Evolutionary conservation across 1,139 yeast species (phyloP).

Genomic region (Debaryomycetaceae sp.): DNA sequence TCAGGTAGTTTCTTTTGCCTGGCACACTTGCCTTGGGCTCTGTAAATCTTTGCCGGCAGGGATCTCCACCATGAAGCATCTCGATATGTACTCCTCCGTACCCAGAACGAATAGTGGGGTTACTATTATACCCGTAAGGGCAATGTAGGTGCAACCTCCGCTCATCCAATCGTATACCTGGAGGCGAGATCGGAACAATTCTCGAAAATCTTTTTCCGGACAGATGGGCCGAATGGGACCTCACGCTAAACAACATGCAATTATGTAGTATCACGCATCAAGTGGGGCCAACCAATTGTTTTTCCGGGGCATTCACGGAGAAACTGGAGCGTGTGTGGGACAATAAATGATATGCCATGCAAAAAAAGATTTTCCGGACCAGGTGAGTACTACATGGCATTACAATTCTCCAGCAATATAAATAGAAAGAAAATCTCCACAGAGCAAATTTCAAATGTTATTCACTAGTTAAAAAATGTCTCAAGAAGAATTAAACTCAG

Average conservation of each 20-base stretch:
- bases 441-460: no score
- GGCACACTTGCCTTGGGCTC: no score
- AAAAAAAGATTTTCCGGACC: not conserved
- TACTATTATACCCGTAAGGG: not conserved
- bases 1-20: no score
- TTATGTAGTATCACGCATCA: not conserved
- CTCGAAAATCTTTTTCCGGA: not conserved
- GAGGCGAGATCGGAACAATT: not conserved
- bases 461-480: not conserved
- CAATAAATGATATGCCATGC: not conserved
- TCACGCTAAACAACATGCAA: not conserved
- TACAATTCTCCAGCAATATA: not conserved
- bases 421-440: no score
- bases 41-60: no score
- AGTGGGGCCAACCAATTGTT: not conserved
- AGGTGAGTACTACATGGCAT: not conserved
- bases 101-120: not conserved
- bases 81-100: no score
- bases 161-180: not conserved
- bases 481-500: slow-evolving; percentile 21
- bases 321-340: slow-evolving; percentile 5
- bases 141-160: not conserved
- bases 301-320: slow-evolving; percentile 7
- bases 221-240: not conserved
- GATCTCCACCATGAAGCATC: no score